Evolutionary conservation across 2,329 filamentous ascomycete species (phyloP).

Genomic region (Penicillium glabrum): DNA sequence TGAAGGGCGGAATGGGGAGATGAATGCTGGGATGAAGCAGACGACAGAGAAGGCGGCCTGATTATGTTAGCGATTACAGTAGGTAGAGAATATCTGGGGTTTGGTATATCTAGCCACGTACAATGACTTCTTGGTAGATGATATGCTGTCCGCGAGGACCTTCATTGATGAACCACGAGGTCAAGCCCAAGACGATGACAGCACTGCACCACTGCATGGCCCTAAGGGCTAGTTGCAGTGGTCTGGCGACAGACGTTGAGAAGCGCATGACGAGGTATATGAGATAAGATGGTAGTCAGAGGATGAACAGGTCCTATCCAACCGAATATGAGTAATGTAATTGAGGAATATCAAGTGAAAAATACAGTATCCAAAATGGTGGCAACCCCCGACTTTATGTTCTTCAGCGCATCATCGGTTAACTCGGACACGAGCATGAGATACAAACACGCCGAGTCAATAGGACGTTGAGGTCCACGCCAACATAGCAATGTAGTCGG

Average conservation of each 20-base stretch:
- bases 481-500: background rate
- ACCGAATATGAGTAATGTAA: background rate
- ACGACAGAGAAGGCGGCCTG: constrained; percentile 38
- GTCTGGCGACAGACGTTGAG: constrained; percentile 27
- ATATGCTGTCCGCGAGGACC: constrained; percentile 21
- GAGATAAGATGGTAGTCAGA: background rate
- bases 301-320: background rate
- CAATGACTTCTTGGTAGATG: constrained; percentile 26
- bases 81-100: background rate
- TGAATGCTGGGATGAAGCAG: constrained; percentile 45
- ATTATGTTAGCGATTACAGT: background rate
- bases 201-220: constrained; percentile 22
- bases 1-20: constrained; percentile 41
- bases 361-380: background rate
- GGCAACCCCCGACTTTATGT: background rate
- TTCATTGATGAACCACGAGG: constrained; percentile 19
- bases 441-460: constrained; percentile 11
- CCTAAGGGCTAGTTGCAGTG: constrained; percentile 30
- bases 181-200: constrained; percentile 25
- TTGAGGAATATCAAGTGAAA: background rate
- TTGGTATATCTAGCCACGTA: constrained; percentile 11
- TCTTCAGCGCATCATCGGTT: background rate
- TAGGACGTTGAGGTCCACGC: background rate
- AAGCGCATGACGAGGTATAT: constrained; percentile 16
- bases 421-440: constrained; percentile 4